A percentile compares a stretch with the other conserved stretches of the same genome.
Conservation (phyloP, 208 protist genomes). For the Kentomonas sorsogonicus region DNA sequence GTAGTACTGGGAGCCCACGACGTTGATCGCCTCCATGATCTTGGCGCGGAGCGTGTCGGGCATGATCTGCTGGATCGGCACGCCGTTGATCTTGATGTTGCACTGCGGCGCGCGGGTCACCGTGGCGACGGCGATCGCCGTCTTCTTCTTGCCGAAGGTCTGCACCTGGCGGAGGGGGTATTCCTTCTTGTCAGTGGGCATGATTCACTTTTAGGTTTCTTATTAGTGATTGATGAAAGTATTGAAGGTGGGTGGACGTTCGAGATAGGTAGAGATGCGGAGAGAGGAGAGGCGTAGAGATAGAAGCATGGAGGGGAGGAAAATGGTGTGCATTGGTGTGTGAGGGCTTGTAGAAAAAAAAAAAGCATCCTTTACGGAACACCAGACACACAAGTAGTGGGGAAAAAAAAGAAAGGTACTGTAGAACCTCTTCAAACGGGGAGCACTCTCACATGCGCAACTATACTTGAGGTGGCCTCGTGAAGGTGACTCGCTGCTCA, state of each 20-base stretch:
- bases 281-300: background rate
- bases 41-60: constrained; percentile 97
- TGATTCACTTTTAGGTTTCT: constrained; percentile 24
- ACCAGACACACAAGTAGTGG: background rate
- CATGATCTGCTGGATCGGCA: constrained; percentile 95
- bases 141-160: constrained; percentile 98
- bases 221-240: constrained; percentile 4
- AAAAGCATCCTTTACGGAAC: no score
- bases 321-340: no score
- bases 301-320: background rate
- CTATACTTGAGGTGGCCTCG: no score
- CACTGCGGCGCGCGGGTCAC: constrained; percentile 94
- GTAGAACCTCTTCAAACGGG: no score
- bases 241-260: constrained; percentile 12
- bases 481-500: no score
- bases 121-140: constrained; percentile 98
- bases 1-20: constrained; percentile 95
- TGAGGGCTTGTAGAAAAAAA: no score
- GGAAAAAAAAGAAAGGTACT: background rate
- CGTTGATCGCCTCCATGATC: constrained; percentile 95
- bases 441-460: no score
- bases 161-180: constrained; percentile 86
- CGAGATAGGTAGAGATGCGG: background rate
- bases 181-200: constrained; percentile 71
- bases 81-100: constrained; percentile 98